These are phyloP conservation scores for Asterophora lycoperdoides DNA, from an alignment of 768 basidiomycete species.

Conservation along the genomic window DNA sequence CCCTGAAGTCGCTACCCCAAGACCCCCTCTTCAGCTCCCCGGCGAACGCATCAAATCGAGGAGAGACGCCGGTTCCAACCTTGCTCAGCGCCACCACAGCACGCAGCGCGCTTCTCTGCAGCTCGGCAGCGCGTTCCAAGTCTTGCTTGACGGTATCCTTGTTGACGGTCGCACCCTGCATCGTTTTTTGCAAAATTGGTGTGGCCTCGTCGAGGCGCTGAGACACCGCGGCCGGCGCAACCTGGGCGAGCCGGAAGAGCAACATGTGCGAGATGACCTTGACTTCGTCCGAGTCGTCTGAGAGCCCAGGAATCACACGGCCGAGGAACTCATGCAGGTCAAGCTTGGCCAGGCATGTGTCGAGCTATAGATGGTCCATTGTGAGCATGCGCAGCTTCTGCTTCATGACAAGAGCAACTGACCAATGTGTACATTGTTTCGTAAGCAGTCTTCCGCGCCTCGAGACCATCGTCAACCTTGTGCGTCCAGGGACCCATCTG, in stretches of 20 bases:
- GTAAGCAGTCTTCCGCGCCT: slow-evolving; percentile 94
- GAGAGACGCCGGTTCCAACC: slow-evolving; percentile 58
- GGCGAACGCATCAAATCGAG: slow-evolving; percentile 78
- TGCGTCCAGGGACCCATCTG: slow-evolving; percentile 98
- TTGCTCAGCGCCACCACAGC: slow-evolving; percentile 85
- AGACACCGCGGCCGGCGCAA: slow-evolving; percentile 79
- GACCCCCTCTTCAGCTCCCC: slow-evolving; percentile 65
- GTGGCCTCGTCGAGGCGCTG: slow-evolving; percentile 83
- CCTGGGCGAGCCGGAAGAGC: slow-evolving; percentile 83
- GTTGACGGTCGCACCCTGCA: slow-evolving; percentile 83
- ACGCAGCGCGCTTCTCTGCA: slow-evolving; percentile 86
- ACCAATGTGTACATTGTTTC: slow-evolving; percentile 97
- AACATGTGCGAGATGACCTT: slow-evolving; percentile 97
- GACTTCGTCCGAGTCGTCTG: slow-evolving; percentile 92
- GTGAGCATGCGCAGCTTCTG: not conserved
- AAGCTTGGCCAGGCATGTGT: slow-evolving; percentile 85
- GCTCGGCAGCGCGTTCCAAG: slow-evolving; percentile 79
- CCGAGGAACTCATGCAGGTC: slow-evolving; percentile 84
- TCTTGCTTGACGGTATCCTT: slow-evolving; percentile 98
- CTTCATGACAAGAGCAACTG: slow-evolving; percentile 23
- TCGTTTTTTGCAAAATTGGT: slow-evolving; percentile 78
- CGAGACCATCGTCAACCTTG: slow-evolving; percentile 94
- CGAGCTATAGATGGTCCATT: slow-evolving; percentile 49
- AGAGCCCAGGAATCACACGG: slow-evolving; percentile 75
- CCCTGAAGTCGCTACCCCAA: slow-evolving; percentile 71